phyloP scores from a whole-genome alignment of 163 green algal genomes.

The Scenedesmus sp. region DNA sequence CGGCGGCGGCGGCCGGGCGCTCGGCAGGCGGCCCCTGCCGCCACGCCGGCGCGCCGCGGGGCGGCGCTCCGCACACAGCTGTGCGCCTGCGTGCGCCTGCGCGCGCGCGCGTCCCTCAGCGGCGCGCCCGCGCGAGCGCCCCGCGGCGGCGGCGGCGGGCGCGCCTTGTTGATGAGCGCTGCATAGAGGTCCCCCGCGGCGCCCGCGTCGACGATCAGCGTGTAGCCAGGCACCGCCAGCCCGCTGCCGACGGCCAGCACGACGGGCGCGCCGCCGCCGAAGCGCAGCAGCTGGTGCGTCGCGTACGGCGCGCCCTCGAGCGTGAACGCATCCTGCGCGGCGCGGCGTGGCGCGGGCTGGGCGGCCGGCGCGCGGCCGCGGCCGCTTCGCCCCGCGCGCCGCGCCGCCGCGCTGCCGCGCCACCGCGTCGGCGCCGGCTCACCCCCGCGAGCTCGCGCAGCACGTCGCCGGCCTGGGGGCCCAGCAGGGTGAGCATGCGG shows the following conservation, averaged over 20 bases:
- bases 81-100: too few relatives aligned
- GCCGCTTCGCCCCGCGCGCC: neutral
- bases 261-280: constrained; percentile 38
- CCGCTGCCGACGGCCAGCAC: constrained; percentile 60
- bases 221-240: constrained; percentile 71
- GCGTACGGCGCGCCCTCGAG: constrained; percentile 43
- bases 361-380: too few relatives aligned
- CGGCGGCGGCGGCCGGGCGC: too few relatives aligned
- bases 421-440: too few relatives aligned
- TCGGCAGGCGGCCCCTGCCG: too few relatives aligned
- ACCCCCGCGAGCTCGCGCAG: constrained; percentile 65
- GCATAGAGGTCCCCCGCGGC: constrained; percentile 72
- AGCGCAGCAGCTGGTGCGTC: constrained; percentile 68
- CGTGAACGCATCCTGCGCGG: constrained; percentile 47
- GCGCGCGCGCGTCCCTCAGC: too few relatives aligned
- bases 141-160: neutral
- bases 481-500: constrained; percentile 73
- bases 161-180: constrained; percentile 60
- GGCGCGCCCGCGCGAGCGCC: too few relatives aligned
- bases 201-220: constrained; percentile 73
- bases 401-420: neutral
- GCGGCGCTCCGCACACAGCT: too few relatives aligned
- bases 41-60: too few relatives aligned
- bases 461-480: constrained; percentile 60
- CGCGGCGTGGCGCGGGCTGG: too few relatives aligned